Evolutionary conservation across 148 eudicot species (phyloP).

Genomic region (Amaranthus palmeri): DNA sequence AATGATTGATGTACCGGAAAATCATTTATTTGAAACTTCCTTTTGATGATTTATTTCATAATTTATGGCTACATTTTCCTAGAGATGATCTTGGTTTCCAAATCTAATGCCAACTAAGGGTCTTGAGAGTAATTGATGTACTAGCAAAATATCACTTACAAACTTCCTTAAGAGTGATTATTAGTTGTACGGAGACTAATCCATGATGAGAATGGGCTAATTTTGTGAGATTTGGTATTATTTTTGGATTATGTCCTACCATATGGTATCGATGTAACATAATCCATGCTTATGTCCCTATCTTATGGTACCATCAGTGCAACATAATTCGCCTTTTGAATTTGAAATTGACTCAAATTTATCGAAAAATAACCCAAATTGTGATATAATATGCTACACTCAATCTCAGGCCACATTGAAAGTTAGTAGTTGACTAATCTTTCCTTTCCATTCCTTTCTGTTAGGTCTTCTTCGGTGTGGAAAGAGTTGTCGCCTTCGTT

Average conservation of each 20-base stretch:
- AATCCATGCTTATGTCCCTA: too few relatives aligned
- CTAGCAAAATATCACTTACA: background rate
- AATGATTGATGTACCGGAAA: too few relatives aligned
- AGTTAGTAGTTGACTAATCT: background rate
- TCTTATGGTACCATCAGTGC: too few relatives aligned
- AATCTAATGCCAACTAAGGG: background rate
- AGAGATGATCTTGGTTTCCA: background rate
- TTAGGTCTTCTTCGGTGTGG: slow-evolving; percentile 77
- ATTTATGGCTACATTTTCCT: background rate
- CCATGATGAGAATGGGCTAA: background rate
- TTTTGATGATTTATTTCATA: too few relatives aligned
- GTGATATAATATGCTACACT: too few relatives aligned
- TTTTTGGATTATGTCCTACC: too few relatives aligned
- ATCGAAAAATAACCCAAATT: too few relatives aligned
- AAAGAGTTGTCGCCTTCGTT: slow-evolving; percentile 83
- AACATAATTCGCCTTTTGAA: too few relatives aligned
- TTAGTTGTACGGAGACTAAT: background rate
- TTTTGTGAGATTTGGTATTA: background rate
- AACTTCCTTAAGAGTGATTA: background rate
- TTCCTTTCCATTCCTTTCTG: slow-evolving; percentile 6
- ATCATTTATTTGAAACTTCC: too few relatives aligned
- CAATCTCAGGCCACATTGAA: background rate
- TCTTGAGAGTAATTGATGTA: background rate
- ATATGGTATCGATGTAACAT: too few relatives aligned
- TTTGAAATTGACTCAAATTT: too few relatives aligned